These are phyloP conservation scores for Melaleuca quinquenervia DNA, from an alignment of 345 rosid species.

Conservation along the genomic window DNA sequence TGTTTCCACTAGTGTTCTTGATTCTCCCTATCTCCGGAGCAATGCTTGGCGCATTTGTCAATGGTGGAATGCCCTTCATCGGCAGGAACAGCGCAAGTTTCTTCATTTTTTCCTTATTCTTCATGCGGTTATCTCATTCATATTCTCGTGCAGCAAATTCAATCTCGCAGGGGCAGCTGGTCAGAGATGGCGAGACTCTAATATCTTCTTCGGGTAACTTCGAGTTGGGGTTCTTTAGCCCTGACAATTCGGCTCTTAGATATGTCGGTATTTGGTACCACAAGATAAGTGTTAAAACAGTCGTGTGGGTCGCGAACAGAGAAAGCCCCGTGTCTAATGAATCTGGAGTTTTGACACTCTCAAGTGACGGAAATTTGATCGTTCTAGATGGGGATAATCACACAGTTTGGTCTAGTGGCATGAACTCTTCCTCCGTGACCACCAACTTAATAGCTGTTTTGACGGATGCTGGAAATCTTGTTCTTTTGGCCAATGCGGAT, in stretches of 20 bases:
- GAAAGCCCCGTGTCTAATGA: slow-evolving; percentile 27
- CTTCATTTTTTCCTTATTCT: slow-evolving; percentile 8
- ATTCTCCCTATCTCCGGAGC: background rate
- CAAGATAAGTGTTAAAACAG: slow-evolving; percentile 12
- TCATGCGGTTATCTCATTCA: slow-evolving; percentile 3
- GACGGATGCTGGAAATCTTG: slow-evolving; percentile 18
- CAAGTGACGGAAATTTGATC: slow-evolving; percentile 39
- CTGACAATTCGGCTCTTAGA: slow-evolving; percentile 21
- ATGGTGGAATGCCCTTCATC: background rate
- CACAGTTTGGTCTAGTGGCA: slow-evolving; percentile 44
- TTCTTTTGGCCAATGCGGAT: slow-evolving; percentile 12
- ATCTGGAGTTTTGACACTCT: slow-evolving; percentile 32
- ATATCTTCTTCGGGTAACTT: slow-evolving; percentile 17
- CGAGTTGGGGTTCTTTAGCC: slow-evolving; percentile 57
- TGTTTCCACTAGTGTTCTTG: background rate
- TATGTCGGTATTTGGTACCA: slow-evolving; percentile 64
- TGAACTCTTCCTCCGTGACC: slow-evolving; percentile 12
- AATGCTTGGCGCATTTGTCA: background rate
- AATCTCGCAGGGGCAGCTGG: slow-evolving; percentile 20
- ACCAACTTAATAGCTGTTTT: slow-evolving; percentile 25
- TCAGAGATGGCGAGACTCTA: slow-evolving; percentile 40
- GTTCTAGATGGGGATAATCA: slow-evolving; percentile 25
- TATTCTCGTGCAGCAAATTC: slow-evolving; percentile 14
- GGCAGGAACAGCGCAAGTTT: background rate
- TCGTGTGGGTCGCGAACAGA: slow-evolving; percentile 73